Evolutionary conservation across 139 green algal genomes (phyloP).

Genomic region (Chlorella ohadii): DNA sequence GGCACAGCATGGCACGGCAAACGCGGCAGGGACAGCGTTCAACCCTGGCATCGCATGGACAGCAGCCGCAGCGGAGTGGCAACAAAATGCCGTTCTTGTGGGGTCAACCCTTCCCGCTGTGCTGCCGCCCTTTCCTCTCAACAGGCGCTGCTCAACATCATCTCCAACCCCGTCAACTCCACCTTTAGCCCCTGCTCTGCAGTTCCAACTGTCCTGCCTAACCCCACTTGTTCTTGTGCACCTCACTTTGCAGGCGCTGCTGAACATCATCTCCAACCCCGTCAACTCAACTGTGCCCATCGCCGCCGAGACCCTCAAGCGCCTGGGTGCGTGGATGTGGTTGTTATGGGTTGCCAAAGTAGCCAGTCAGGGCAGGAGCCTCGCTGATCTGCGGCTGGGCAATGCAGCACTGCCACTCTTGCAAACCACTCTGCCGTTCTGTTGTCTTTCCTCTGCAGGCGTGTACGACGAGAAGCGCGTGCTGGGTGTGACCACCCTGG

Average conservation of each 20-base stretch:
- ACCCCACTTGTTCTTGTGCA: not conserved
- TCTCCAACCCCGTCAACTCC: slow-evolving; percentile 93
- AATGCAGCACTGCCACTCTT: too few species aligned
- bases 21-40: too few species aligned
- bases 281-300: slow-evolving; percentile 96
- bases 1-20: too few species aligned
- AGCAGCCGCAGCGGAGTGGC: too few species aligned
- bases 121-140: not conserved
- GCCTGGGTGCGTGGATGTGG: slow-evolving; percentile 60
- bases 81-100: too few species aligned
- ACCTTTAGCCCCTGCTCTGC: too few species aligned
- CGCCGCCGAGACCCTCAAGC: slow-evolving; percentile 85
- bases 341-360: too few species aligned
- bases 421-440: not conserved
- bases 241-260: slow-evolving; percentile 46
- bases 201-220: too few species aligned
- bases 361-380: too few species aligned
- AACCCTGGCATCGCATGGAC: too few species aligned
- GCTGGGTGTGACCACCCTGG: slow-evolving; percentile 87
- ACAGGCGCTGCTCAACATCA: slow-evolving; percentile 80
- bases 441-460: not conserved
- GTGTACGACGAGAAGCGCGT: slow-evolving; percentile 76
- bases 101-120: too few species aligned
- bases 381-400: too few species aligned
- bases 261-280: slow-evolving; percentile 94